Conservation (phyloP, 805 yeast genomes). For the Kazachstania africana region DNA sequence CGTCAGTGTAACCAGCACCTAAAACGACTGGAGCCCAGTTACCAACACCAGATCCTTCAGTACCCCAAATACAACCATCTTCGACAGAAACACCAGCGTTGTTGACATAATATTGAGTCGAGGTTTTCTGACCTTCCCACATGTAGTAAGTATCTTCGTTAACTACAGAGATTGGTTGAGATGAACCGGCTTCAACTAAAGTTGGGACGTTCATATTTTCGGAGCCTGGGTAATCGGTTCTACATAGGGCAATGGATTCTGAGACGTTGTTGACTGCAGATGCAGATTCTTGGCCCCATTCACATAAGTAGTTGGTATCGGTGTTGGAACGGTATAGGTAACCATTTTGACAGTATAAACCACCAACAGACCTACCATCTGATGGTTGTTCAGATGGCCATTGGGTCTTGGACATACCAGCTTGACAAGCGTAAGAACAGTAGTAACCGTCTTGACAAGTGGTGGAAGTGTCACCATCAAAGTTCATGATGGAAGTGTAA, state of each 20-base stretch:
- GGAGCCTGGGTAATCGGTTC: slow-evolving; percentile 99
- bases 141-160: slow-evolving; percentile 65
- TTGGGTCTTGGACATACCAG: slow-evolving; percentile 98
- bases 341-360: slow-evolving; percentile 77
- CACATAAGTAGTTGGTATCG: slow-evolving; percentile 63
- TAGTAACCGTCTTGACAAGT: slow-evolving; percentile 79
- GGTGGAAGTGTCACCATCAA: slow-evolving; percentile 49
- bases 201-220: slow-evolving; percentile 98
- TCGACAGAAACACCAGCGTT: slow-evolving; percentile 85
- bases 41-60: slow-evolving; percentile 69
- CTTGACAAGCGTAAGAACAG: slow-evolving; percentile 97
- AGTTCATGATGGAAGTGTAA: slow-evolving; percentile 34
- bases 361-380: slow-evolving; percentile 90
- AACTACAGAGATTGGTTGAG: slow-evolving; percentile 67
- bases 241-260: slow-evolving; percentile 81
- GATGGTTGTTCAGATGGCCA: slow-evolving; percentile 89
- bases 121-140: slow-evolving; percentile 75
- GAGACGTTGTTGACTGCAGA: slow-evolving; percentile 39
- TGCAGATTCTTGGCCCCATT: slow-evolving; percentile 74
- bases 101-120: slow-evolving; percentile 96
- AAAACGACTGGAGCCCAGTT: slow-evolving; percentile 97
- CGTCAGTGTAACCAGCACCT: slow-evolving; percentile 78
- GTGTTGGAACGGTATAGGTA: slow-evolving; percentile 75
- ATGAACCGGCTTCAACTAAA: slow-evolving; percentile 55
- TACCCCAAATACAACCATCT: slow-evolving; percentile 95